Percentiles rank a stretch among this genome's conserved stretches.
Conservation (phyloP, 2,329 filamentous ascomycete species). For the Epichloe festucae region DNA sequence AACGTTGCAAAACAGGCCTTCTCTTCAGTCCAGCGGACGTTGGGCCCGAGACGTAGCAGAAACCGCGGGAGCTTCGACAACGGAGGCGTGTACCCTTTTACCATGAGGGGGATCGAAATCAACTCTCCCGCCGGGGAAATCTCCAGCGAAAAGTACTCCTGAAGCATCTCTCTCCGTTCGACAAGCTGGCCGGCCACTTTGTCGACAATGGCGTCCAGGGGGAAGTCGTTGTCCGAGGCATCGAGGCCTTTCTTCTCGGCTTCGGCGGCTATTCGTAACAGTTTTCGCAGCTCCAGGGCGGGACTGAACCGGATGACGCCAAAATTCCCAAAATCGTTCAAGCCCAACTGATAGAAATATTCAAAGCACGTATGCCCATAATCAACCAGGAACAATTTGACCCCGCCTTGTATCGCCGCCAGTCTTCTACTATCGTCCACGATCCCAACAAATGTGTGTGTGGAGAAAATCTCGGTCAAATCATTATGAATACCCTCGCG, state of each 20-base stretch:
- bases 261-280: slow-evolving; percentile 62
- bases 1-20: slow-evolving; percentile 77
- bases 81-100: slow-evolving; percentile 80
- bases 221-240: slow-evolving; percentile 41
- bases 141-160: slow-evolving; percentile 83
- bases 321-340: slow-evolving; percentile 95
- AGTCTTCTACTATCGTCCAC: slow-evolving; percentile 79
- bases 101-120: slow-evolving; percentile 64
- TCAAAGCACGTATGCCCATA: slow-evolving; percentile 80
- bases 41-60: slow-evolving; percentile 73
- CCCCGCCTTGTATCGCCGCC: slow-evolving; percentile 83
- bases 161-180: slow-evolving; percentile 69
- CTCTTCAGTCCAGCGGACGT: slow-evolving; percentile 77
- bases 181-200: slow-evolving; percentile 57
- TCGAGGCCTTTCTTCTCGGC: slow-evolving; percentile 43
- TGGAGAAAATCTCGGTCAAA: slow-evolving; percentile 74
- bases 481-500: slow-evolving; percentile 72
- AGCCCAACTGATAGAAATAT: slow-evolving; percentile 88
- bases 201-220: slow-evolving; percentile 52
- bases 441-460: slow-evolving; percentile 85
- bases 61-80: slow-evolving; percentile 82
- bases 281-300: slow-evolving; percentile 53
- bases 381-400: slow-evolving; percentile 85
- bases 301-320: slow-evolving; percentile 71
- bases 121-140: slow-evolving; percentile 69